phyloP scores from a whole-genome alignment of 2,329 filamentous ascomycete species.

The Penicillium nordicum region DNA sequence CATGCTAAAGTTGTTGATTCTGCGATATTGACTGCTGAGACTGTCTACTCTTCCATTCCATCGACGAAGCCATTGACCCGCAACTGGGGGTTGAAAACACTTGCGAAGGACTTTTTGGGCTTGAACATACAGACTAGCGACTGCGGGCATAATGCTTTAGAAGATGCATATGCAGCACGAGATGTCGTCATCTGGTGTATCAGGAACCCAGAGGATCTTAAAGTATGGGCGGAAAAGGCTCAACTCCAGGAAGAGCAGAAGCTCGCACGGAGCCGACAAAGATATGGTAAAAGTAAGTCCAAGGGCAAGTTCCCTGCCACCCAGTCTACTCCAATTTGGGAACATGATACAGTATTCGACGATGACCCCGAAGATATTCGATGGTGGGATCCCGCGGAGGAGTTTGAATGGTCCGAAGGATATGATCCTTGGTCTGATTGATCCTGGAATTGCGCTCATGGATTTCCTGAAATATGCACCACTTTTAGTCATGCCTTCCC shows the following conservation, averaged over 20 bases:
- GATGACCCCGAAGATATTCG: not conserved
- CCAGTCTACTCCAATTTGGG: not conserved
- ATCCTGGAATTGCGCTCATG: not conserved
- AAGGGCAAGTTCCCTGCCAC: not conserved
- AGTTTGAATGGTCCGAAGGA: constrained; percentile 3
- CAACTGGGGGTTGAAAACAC: constrained; percentile 3
- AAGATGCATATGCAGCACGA: constrained; percentile 8
- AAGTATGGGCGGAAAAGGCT: constrained; percentile 1
- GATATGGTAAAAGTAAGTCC: not conserved
- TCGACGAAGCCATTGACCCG: constrained; percentile 2
- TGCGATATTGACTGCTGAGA: constrained; percentile 1
- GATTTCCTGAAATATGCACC: not conserved
- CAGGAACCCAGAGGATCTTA: constrained; percentile 7
- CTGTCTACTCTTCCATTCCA: constrained; percentile 2
- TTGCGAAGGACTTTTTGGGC: constrained; percentile 4
- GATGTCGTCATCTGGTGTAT: constrained; percentile 8
- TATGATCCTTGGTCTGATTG: constrained; percentile 9
- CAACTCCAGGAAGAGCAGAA: constrained; percentile 1
- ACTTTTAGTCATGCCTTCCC: not conserved
- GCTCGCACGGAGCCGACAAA: not conserved
- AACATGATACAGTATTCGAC: not conserved
- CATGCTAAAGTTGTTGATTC: constrained; percentile 7
- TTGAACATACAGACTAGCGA: constrained; percentile 1
- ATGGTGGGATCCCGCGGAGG: constrained; percentile 1
- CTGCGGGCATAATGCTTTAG: constrained; percentile 4